Evolutionary conservation across 306 rosid genomes (phyloP).

Genomic region (Oxytropis ochrocephala): DNA sequence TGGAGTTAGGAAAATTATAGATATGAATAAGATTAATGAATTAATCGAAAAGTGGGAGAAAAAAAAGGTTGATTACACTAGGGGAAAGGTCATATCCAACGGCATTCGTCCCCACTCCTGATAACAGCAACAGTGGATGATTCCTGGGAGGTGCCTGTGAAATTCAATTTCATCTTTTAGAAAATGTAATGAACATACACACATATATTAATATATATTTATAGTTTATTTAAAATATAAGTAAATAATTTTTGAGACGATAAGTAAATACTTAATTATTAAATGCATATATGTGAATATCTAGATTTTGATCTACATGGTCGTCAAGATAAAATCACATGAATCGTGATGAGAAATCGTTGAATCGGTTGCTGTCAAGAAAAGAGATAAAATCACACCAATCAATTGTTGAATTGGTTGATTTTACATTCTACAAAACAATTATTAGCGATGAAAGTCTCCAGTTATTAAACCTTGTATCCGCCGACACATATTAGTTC

Average conservation of each 20-base stretch:
- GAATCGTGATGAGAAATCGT: background rate
- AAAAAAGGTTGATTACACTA: constrained; percentile 38
- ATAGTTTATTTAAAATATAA: background rate
- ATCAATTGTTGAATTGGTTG: background rate
- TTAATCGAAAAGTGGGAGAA: background rate
- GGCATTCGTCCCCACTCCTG: constrained; percentile 97
- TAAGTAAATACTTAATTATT: background rate
- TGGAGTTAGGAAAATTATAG: background rate
- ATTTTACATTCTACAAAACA: background rate
- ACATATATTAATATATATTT: background rate
- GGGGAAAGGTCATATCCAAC: constrained; percentile 96
- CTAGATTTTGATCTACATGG: background rate
- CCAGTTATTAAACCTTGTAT: background rate
- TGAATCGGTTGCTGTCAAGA: background rate
- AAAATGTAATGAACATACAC: background rate
- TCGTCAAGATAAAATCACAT: background rate
- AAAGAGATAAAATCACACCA: no score
- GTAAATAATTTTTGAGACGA: background rate
- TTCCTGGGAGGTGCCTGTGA: constrained; percentile 81
- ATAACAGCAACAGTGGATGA: constrained; percentile 77
- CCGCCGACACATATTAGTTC: no score
- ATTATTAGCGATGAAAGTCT: background rate
- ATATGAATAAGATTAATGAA: background rate
- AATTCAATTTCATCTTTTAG: background rate
- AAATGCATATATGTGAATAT: background rate